phyloP scores from a whole-genome alignment of 176 grass and related monocot species.

The Musa acuminata region DNA sequence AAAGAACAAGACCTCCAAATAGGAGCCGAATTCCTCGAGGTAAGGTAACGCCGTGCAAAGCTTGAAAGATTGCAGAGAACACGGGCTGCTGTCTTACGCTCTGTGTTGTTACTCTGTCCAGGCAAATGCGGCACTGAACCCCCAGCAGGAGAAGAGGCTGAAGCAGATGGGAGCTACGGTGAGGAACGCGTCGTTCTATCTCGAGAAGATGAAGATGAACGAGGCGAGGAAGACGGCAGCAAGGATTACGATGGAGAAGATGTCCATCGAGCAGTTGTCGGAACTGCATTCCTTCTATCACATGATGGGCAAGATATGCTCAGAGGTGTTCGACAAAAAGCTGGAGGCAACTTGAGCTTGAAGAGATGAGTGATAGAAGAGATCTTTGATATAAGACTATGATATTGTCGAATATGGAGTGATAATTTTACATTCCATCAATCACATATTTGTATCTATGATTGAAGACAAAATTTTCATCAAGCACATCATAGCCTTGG shows the following conservation, averaged over 20 bases:
- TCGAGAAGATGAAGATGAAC: conserved; percentile 5
- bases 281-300: conserved; percentile 14
- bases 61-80: not conserved
- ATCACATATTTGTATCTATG: no score
- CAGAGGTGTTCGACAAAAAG: conserved; percentile 17
- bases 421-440: no score
- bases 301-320: conserved; percentile 19
- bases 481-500: no score
- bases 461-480: no score
- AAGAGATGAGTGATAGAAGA: not conserved
- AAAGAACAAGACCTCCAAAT: conserved; percentile 6
- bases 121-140: conserved; percentile 9
- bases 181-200: conserved; percentile 18
- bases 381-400: not conserved
- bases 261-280: conserved; percentile 7
- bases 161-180: conserved; percentile 20
- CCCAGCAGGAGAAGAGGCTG: conserved; percentile 20
- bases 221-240: conserved; percentile 15
- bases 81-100: not conserved
- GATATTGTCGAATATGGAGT: no score
- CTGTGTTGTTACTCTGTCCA: not conserved
- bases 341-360: not conserved
- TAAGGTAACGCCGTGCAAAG: not conserved
- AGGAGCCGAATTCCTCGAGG: conserved; percentile 13
- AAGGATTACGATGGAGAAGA: conserved; percentile 20